Evolutionary conservation across 495 filamentous ascomycete species (phyloP).

Genomic region (Usnea hakonensis): DNA sequence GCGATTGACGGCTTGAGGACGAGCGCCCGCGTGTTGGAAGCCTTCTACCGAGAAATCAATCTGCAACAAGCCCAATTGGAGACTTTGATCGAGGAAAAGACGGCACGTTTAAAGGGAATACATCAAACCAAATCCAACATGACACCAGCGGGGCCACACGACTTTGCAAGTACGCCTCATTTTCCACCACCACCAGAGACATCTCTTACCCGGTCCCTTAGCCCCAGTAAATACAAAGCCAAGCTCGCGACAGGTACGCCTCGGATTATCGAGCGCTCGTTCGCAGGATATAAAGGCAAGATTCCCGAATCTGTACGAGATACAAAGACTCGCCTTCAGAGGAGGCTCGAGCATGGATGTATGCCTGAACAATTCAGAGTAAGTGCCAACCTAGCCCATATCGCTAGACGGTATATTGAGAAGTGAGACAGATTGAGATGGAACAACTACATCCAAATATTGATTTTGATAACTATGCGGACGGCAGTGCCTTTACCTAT

Average conservation of each 20-base stretch:
- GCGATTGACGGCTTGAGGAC: background rate
- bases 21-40: background rate
- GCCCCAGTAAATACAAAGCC: background rate
- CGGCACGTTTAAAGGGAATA: background rate
- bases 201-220: background rate
- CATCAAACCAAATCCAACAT: background rate
- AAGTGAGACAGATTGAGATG: too few relatives aligned
- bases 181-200: background rate
- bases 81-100: background rate
- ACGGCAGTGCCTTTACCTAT: too few relatives aligned
- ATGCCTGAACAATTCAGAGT: background rate
- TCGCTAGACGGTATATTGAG: accelerated
- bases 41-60: background rate
- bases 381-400: background rate
- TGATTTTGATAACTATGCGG: too few relatives aligned
- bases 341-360: background rate
- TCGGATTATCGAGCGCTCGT: background rate
- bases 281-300: background rate
- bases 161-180: too few relatives aligned
- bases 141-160: background rate
- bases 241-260: background rate
- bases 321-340: background rate
- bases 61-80: background rate
- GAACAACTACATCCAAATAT: too few relatives aligned
- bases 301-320: background rate